A percentile compares a stretch with the other conserved stretches of the same genome.
These are phyloP conservation scores for Pseudozyma sp. DNA, from an alignment of 1,284 basidiomycete genomes.

Conservation along the genomic window DNA sequence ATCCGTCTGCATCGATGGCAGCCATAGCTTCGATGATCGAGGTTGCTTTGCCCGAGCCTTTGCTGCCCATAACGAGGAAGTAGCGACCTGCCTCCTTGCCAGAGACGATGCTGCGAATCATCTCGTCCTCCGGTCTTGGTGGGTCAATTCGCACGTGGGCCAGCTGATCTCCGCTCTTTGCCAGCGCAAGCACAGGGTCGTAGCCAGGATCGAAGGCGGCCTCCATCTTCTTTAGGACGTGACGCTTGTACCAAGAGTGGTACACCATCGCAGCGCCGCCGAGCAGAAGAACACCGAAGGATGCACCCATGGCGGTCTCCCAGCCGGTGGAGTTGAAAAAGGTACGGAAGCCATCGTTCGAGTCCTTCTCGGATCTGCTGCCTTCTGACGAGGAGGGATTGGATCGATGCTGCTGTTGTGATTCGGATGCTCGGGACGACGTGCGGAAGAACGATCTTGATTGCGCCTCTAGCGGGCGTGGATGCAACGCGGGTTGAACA, in stretches of 20 bases:
- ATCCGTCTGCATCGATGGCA: constrained; percentile 57
- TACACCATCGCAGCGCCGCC: constrained; percentile 62
- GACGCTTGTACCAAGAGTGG: constrained; percentile 61
- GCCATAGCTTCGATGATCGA: constrained; percentile 64
- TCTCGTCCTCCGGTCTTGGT: constrained; percentile 55
- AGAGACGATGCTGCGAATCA: constrained; percentile 58
- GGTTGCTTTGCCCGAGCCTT: constrained; percentile 60
- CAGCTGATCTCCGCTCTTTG: constrained; percentile 54
- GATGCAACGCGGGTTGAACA: not conserved
- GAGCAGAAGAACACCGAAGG: constrained; percentile 57
- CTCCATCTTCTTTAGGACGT: constrained; percentile 62
- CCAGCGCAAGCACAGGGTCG: constrained; percentile 60
- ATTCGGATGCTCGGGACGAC: constrained; percentile 7
- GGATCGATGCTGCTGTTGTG: constrained; percentile 7
- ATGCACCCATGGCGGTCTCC: constrained; percentile 65
- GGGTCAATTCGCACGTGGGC: constrained; percentile 54
- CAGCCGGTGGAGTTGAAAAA: constrained; percentile 63
- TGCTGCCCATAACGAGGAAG: constrained; percentile 63
- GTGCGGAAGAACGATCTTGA: constrained; percentile 12
- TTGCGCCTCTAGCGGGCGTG: not conserved
- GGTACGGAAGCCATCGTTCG: constrained; percentile 32
- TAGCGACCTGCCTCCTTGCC: constrained; percentile 63
- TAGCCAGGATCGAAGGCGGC: constrained; percentile 62
- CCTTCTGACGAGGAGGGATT: constrained; percentile 10
- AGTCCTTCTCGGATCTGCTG: constrained; percentile 24